Evolutionary conservation across 139 green algal species (phyloP), one percentile per base, ranked within the genome.

Genomic region (Coelastrella sp.): DNA sequence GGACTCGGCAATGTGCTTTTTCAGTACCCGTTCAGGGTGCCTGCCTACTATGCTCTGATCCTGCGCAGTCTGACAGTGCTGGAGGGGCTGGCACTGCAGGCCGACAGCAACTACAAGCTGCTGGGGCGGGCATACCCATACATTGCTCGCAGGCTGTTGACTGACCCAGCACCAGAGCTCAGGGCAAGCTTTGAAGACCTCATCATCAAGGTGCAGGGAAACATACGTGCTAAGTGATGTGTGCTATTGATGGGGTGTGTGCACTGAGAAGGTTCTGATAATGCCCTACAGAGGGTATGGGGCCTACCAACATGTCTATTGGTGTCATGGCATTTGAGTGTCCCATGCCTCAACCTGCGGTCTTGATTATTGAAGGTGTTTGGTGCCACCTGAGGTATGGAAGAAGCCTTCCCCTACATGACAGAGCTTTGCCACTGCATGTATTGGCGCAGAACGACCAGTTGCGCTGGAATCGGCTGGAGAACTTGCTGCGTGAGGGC

Each of bases 31-130:
- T 96, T 97, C 90, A 95, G 90, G 35, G 96, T 99, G 56, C 98
- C 98, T 4, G 93, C 97, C 7, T 99, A 99, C 93, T 99, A 99
- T 83, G 98, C 98, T 0, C 95, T 99, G 61, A 99, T 99, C 86
- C 94, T 99, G 89, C 94, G 98, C 59, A 98, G 94, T 4, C 92
- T 99, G 58, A 99, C 97, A 0, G 98, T 99, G 80, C 95, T 99
- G 82, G 98, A 99, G 91, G 98, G 97, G 8, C 90, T 99, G 49
- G 97, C 97, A 73, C 91, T 96, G 80, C 83, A 92, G 70, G 93
- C 93, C 12, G 92, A 95, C 81, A 70, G 84, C 25, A 80, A 92
- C n/a, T 98, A 99, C 95, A 98, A 98, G 93, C 96, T 99, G 68
- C 95, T 99, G 60, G 97, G 88, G 4, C 87, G 90, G 63, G 97